These are phyloP conservation scores for Cordyceps pruinosa DNA, from an alignment of 2,329 filamentous ascomycete species.

Conservation along the genomic window DNA sequence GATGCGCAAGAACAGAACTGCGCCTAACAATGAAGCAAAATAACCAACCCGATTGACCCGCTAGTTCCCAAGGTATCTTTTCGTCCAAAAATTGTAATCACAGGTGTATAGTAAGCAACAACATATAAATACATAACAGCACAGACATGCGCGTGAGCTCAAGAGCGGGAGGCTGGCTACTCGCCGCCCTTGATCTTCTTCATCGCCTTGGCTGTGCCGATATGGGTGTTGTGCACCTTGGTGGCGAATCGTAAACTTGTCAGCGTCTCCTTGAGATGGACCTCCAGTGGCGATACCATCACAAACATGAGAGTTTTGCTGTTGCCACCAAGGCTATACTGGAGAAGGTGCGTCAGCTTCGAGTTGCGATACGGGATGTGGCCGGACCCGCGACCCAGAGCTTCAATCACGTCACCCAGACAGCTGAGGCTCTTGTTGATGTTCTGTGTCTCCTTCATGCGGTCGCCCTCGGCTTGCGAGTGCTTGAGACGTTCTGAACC, in stretches of 20 bases:
- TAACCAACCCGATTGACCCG: background rate
- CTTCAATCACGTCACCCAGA: slow-evolving; percentile 88
- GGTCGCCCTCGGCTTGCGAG: slow-evolving; percentile 76
- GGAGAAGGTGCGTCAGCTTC: slow-evolving; percentile 90
- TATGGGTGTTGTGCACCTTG: slow-evolving; percentile 90
- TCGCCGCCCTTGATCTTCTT: slow-evolving; percentile 47
- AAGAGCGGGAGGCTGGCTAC: slow-evolving; percentile 12
- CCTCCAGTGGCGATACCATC: slow-evolving; percentile 90
- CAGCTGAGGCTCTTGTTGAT: slow-evolving; percentile 95
- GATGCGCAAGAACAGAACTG: too few relatives aligned
- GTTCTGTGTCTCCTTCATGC: slow-evolving; percentile 88
- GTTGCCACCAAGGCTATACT: slow-evolving; percentile 91
- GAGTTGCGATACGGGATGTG: slow-evolving; percentile 95
- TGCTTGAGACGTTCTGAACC: slow-evolving; percentile 88
- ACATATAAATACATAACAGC: background rate
- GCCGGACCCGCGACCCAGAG: slow-evolving; percentile 73
- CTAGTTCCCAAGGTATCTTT: slow-evolving; percentile 11
- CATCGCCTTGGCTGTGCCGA: slow-evolving; percentile 76
- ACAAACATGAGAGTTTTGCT: slow-evolving; percentile 99
- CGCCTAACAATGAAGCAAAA: background rate
- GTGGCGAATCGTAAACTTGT: slow-evolving; percentile 94
- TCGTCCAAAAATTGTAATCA: slow-evolving; percentile 1
- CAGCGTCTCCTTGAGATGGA: slow-evolving; percentile 84
- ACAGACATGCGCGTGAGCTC: background rate
- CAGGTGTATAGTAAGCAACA: background rate